A percentile compares a stretch with the other conserved stretches of the same genome.
These are phyloP conservation scores for Brassica nigra DNA, from an alignment of 345 rosid genomes.

Conservation along the genomic window DNA sequence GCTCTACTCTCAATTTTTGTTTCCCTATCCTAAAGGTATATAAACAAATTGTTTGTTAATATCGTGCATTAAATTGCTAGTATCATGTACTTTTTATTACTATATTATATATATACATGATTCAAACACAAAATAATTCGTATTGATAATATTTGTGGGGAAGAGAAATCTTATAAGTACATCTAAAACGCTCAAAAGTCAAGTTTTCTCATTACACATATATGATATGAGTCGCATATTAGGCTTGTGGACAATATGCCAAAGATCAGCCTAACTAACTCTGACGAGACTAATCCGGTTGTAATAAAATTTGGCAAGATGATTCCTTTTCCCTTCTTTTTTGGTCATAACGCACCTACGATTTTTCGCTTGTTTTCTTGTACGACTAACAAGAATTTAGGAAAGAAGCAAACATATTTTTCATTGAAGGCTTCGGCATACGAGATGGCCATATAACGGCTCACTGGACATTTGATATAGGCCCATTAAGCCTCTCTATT, in stretches of 20 bases:
- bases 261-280: slow-evolving; percentile 33
- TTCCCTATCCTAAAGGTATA: neutral
- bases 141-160: neutral
- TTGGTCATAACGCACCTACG: slow-evolving; percentile 23
- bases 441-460: neutral
- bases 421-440: neutral
- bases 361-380: neutral
- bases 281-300: slow-evolving; percentile 9
- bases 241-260: slow-evolving; percentile 27
- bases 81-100: neutral
- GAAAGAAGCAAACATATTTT: neutral
- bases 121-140: neutral
- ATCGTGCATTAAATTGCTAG: neutral
- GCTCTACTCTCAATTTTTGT: neutral
- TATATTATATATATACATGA: too few relatives aligned
- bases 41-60: neutral
- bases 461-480: neutral
- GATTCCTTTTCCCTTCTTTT: neutral
- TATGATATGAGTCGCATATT: slow-evolving; percentile 12
- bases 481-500: slow-evolving; percentile 2
- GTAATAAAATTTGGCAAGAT: slow-evolving; percentile 32
- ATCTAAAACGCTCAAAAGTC: slow-evolving; percentile 12
- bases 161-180: neutral
- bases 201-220: slow-evolving; percentile 7
- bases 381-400: neutral